Percentiles rank a stretch among this genome's conserved stretches.
Evolutionary conservation across 2,329 filamentous ascomycete genomes (phyloP).

Genomic region (Alternaria solani): DNA sequence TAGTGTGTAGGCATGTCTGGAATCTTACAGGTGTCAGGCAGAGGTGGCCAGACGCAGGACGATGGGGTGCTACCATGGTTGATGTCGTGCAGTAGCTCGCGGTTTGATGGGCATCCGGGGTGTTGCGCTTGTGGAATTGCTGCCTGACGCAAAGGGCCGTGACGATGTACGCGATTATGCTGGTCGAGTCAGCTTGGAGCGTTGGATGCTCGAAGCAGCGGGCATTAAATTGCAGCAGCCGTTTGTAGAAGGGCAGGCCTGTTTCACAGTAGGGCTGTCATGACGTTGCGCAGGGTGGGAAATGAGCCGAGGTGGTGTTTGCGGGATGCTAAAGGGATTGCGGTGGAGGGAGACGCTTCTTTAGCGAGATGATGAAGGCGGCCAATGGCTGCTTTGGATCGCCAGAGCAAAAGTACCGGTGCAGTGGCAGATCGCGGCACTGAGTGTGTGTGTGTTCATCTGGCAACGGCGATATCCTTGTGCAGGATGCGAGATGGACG

Average conservation of each 20-base stretch:
- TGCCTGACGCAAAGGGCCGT: constrained; percentile 9
- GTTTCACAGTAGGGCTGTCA: constrained; percentile 5
- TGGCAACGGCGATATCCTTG: constrained; percentile 4
- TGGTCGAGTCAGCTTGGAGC: constrained; percentile 8
- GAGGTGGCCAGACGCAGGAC: not conserved
- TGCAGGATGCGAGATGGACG: not conserved
- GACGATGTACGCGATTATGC: not conserved
- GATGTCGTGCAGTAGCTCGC: constrained; percentile 21
- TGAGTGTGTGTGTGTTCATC: constrained; percentile 1
- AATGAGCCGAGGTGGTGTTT: constrained; percentile 13
- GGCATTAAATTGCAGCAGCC: constrained; percentile 7
- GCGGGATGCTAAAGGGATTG: constrained; percentile 9
- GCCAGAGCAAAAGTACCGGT: constrained; percentile 6
- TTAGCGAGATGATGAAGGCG: constrained; percentile 10
- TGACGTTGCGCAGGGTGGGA: constrained; percentile 7
- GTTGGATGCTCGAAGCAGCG: not conserved
- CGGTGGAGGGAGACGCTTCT: not conserved
- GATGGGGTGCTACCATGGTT: constrained; percentile 14
- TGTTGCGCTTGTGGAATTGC: constrained; percentile 4
- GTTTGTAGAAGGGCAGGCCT: constrained; percentile 5
- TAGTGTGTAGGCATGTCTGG: not conserved
- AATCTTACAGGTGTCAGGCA: not conserved
- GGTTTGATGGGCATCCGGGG: constrained; percentile 11
- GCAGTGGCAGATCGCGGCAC: constrained; percentile 2
- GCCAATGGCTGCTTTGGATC: constrained; percentile 11